Percentiles rank a stretch among this genome's conserved stretches.
These are phyloP conservation scores for Zea mays DNA, from an alignment of 176 grass and related monocot species.

Conservation along the genomic window Zm-B73-REFERENCE-NAM-5.0 NC_050096.1:12428501-12429000, in stretches of 20 bases:
- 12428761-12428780: neutral
- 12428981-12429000: no score
- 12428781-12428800: neutral
- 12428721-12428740: neutral
- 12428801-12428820: neutral
- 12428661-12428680: neutral
- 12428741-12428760: slow-evolving; percentile 19
- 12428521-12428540: slow-evolving; percentile 84
- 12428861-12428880: neutral
- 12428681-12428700: neutral
- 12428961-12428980: neutral
- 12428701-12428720: neutral
- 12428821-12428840: neutral
- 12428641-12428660: slow-evolving; percentile 54
- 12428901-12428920: neutral
- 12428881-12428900: neutral
- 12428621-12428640: slow-evolving; percentile 82
- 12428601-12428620: slow-evolving; percentile 82
- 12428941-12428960: neutral
- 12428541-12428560: slow-evolving; percentile 93
- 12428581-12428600: slow-evolving; percentile 67
- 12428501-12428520: slow-evolving; percentile 47
- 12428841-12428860: neutral
- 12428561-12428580: slow-evolving; percentile 63
- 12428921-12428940: neutral